These are phyloP conservation scores for Beauveria australis DNA, from an alignment of 2,329 filamentous ascomycete genomes.

Conservation along the genomic window DNA sequence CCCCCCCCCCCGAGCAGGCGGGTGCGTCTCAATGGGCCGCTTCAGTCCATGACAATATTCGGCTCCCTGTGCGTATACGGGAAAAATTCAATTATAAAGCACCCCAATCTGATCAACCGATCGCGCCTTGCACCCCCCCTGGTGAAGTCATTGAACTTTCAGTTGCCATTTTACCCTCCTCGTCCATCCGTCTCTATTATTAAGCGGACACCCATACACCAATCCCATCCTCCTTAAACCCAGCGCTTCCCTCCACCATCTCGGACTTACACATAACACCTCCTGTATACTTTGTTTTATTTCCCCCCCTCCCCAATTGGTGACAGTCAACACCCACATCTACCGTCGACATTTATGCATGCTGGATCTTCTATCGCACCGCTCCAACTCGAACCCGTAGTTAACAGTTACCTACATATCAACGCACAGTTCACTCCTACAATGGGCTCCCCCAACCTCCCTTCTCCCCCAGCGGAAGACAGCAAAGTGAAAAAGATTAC, in stretches of 20 bases:
- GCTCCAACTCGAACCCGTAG: not conserved
- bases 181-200: constrained; percentile 4
- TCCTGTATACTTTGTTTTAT: not conserved
- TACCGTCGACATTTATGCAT: not conserved
- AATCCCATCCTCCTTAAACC: constrained; percentile 3
- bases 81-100: constrained; percentile 1
- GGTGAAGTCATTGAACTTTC: constrained; percentile 8
- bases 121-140: constrained; percentile 7
- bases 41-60: not conserved
- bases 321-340: not conserved
- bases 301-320: not conserved
- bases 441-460: constrained; percentile 42
- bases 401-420: not conserved
- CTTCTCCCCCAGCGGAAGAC: constrained; percentile 45
- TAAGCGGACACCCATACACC: constrained; percentile 9
- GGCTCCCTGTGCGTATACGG: not conserved
- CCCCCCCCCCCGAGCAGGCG: not conserved
- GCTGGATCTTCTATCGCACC: not conserved
- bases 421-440: constrained; percentile 14
- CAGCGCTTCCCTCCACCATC: constrained; percentile 1
- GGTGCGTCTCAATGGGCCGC: not conserved
- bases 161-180: not conserved
- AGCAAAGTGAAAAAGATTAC: constrained; percentile 30
- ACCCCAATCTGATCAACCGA: constrained; percentile 8
- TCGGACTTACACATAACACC: constrained; percentile 6